Percentiles rank a stretch among this genome's conserved stretches.
These are phyloP conservation scores for Colletotrichum somersetense DNA, from an alignment of 2,329 filamentous ascomycete genomes.

Conservation along the genomic window DNA sequence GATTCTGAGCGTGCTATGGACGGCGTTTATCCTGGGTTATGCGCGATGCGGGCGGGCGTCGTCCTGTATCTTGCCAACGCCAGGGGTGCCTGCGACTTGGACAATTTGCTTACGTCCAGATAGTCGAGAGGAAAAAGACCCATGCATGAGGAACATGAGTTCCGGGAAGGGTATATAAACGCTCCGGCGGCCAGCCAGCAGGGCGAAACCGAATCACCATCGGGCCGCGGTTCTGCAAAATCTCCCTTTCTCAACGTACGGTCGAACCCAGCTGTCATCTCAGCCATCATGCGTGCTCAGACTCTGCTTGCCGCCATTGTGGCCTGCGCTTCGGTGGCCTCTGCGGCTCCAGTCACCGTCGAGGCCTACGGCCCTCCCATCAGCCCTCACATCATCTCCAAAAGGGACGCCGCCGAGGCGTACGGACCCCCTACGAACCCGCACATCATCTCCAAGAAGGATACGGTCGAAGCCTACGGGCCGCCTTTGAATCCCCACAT, in stretches of 20 bases:
- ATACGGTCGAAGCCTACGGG: conserved; percentile 25
- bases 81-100: conserved; percentile 4
- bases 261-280: neutral
- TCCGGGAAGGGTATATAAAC: neutral
- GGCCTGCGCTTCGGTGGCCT: conserved; percentile 20
- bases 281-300: conserved; percentile 20
- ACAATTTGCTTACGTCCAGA: neutral
- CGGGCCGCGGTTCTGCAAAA: neutral
- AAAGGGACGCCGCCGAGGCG: conserved; percentile 20
- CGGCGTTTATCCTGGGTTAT: neutral
- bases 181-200: neutral
- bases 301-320: conserved; percentile 24
- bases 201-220: neutral
- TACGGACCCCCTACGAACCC: conserved; percentile 31
- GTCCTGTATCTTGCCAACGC: neutral
- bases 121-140: too few relatives aligned
- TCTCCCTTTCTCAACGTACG: too few relatives aligned
- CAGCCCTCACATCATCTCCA: conserved; percentile 22
- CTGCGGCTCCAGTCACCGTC: conserved; percentile 13
- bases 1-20: conserved; percentile 1
- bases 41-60: neutral
- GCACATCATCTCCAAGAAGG: conserved; percentile 21
- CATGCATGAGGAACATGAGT: too few relatives aligned
- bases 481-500: conserved; percentile 34
- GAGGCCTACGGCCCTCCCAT: conserved; percentile 30